A percentile compares a stretch with the other conserved stretches of the same genome.
Evolutionary conservation across 495 filamentous ascomycete species (phyloP).

Genomic region (Neurospora sp.): DNA sequence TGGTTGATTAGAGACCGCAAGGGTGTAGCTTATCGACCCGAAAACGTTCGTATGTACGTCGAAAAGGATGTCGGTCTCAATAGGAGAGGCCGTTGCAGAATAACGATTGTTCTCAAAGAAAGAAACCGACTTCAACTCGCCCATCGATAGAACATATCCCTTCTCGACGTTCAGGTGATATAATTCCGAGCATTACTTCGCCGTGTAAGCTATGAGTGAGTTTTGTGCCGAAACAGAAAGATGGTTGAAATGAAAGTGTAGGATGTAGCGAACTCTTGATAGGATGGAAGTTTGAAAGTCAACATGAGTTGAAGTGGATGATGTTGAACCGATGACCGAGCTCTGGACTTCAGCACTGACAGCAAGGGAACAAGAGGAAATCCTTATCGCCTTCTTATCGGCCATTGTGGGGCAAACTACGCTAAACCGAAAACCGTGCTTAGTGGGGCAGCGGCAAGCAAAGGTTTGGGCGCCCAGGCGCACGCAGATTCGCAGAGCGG

Average conservation of each 20-base stretch:
- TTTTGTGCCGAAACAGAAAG: neutral
- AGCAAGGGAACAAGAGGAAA: too few relatives aligned
- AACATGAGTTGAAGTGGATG: neutral
- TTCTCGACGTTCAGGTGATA: neutral
- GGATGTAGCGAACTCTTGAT: neutral
- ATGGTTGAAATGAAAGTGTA: neutral
- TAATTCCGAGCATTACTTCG: neutral
- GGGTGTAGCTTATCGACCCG: neutral
- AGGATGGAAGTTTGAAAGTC: neutral
- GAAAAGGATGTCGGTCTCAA: neutral
- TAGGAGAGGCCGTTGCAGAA: neutral
- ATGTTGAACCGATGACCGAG: neutral
- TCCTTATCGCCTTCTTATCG: constrained; percentile 19
- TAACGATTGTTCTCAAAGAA: neutral
- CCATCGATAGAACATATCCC: neutral
- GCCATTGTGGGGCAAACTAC: constrained; percentile 10
- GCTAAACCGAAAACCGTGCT: constrained; percentile 6
- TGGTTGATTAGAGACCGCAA: neutral
- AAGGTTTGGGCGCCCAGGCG: neutral
- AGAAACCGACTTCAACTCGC: neutral
- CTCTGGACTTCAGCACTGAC: neutral
- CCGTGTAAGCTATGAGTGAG: neutral
- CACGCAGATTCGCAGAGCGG: neutral
- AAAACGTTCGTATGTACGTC: neutral
- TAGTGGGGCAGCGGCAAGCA: neutral